Evolutionary conservation across 805 yeast species (phyloP), one percentile per base, ranked within the genome.

Genomic region (Maudiozyma barnettii): DNA sequence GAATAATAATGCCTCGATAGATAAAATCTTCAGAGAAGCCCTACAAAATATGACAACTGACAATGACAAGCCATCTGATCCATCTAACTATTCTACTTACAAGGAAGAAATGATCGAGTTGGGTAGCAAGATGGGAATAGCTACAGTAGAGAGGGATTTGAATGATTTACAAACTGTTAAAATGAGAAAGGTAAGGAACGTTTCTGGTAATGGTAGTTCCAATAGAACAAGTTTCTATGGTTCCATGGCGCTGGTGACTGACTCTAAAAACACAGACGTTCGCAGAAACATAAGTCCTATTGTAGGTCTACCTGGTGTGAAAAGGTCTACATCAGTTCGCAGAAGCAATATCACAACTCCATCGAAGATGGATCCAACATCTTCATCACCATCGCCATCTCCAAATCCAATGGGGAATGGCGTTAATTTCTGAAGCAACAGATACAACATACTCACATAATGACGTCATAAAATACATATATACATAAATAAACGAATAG

Each of bases 221-320:
- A 50, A 48, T 16, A 42, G 53, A 45, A 47, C 45, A 19, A 48
- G 49, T 37, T 50, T 47, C 36, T 50, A 48, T n/a, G 49, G 51
- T 39, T 30, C 31, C 9, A 23, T 43, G 20, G 26, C 48, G 3
- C 45, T 47, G 10, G 13, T 43, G 10, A n/a, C 21, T n/a, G 26
- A n/a, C 12, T 16, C 31, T 7, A 40, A n/a, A n/a, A n/a, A 39
- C 14, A n/a, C 13, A 7, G 21, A 29, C 2, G 31, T 19, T 2
- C 20, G n/a, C 39, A 23, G 38, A 20, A 23, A 30, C 10, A 21
- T 21, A 16, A 41, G 29, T 16, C 36, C 21, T n/a, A 16, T 35
- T 6, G 14, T 14, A 5, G 40, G 36, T n/a, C 37, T 54, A 36
- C 57, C 57, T 8, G 57, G 57, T 45, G 54, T 52, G 5, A 54